Base-by-base conservation (phyloP, 2,329 filamentous ascomycete species). In the Epichloe gansuensis region DNA sequence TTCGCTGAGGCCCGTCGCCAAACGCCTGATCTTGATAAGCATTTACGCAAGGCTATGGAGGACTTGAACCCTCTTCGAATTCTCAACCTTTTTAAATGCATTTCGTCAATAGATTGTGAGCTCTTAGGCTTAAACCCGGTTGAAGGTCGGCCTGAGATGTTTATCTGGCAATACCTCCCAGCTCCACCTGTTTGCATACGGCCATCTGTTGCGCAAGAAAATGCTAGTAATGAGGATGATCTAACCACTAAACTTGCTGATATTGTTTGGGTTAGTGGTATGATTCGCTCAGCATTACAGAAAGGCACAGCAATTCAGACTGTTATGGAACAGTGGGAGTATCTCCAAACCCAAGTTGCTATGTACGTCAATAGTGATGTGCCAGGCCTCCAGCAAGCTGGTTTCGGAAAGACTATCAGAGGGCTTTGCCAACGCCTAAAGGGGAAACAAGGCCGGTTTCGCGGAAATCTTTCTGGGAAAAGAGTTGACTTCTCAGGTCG, bases 261-360 rank as follows among this genome's bases (percentile, higher is more conserved):
- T 64, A 97, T 98, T 57, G 85, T 96, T 9, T 88, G 94, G 61
- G 88, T 94, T 57, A 95, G 90, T 63, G 85, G 86, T 51, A 81
- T 94, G 60, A 88, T 98, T 56, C 83, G 86, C 48, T 85, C 87
- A 23, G 88, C 89, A 0, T 68, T 97, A 15, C 77, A 85, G 55
- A 89, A 89, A 59, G 91, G 91, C 9, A 87, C 90, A 13, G 82
- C 89, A 0, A 78, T 98, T 2, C 81, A 86, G 58, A 94, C 88
- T 1, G 87, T 97, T 52, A 94, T 97, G 83, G 93, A 98, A 65
- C 89, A 95, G 61, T 98, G 93, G 93, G 93, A 98, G 64, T 97
- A 91, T 62, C 73, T 98, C 55, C 91, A 97, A 63, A 77, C 95
- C 8, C 90, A 97, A 63, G 87, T 97, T 54, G 93, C 91, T 55